A percentile compares a stretch with the other conserved stretches of the same genome.
Evolutionary conservation across 306 rosid genomes (phyloP).

Genomic region (Sesbania bispinosa): DNA sequence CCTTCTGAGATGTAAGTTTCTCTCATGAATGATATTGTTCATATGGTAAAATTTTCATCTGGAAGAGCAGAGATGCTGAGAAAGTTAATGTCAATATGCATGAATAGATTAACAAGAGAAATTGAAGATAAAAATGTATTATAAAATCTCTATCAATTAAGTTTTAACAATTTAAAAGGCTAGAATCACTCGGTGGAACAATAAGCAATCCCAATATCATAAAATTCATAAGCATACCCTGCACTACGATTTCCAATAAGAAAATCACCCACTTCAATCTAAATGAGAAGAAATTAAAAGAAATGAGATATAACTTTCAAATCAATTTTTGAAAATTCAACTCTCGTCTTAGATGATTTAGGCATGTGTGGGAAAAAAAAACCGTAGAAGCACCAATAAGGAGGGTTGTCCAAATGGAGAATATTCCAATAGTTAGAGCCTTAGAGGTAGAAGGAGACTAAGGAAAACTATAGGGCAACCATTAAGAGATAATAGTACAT

Average conservation of each 20-base stretch:
- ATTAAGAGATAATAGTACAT: too few species aligned
- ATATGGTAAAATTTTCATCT: neutral
- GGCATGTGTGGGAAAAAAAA: too few species aligned
- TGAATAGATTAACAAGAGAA: neutral
- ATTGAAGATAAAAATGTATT: neutral
- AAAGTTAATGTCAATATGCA: neutral
- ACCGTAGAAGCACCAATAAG: too few species aligned
- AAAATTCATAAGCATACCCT: neutral
- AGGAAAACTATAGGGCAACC: too few species aligned
- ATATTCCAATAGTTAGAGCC: too few species aligned
- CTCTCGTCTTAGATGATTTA: too few species aligned
- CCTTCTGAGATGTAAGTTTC: neutral
- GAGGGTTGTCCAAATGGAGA: too few species aligned
- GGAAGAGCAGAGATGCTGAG: neutral
- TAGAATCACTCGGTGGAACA: neutral
- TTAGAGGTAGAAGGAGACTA: too few species aligned
- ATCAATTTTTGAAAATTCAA: neutral
- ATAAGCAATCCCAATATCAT: neutral
- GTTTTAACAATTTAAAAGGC: neutral
- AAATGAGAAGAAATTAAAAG: neutral
- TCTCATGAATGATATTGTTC: neutral
- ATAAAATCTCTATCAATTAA: neutral
- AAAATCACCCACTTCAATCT: slow-evolving; percentile 4
- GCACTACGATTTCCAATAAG: neutral
- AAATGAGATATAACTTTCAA: neutral